phyloP scores from a whole-genome alignment of 768 basidiomycete species.

The Agrocybe pediades region DNA sequence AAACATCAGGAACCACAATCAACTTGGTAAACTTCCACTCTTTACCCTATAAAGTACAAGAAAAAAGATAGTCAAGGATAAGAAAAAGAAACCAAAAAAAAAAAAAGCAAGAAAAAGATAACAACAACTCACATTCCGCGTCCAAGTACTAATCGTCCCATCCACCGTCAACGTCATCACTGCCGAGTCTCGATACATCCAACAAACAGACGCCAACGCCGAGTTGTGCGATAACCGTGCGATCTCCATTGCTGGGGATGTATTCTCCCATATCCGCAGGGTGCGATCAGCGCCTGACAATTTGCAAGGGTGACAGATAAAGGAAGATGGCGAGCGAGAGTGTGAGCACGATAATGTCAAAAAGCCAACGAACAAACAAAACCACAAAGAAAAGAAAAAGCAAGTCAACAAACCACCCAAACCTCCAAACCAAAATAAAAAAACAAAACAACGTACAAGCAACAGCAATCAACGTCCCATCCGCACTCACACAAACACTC shows the following conservation, averaged over 20 bases:
- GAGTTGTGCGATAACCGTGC: slow-evolving; percentile 58
- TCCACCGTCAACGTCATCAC: slow-evolving; percentile 59
- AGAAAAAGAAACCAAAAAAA: not conserved
- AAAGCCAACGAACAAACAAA: no score
- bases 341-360: no score
- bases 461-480: slow-evolving; percentile 58
- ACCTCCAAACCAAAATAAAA: no score
- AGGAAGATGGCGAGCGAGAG: not conserved
- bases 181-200: slow-evolving; percentile 61
- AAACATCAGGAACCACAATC: slow-evolving; percentile 26
- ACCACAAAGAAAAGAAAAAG: no score
- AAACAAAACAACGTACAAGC: slow-evolving; percentile 47
- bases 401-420: no score
- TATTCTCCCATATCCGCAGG: slow-evolving; percentile 64
- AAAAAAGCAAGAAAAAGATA: slow-evolving; percentile 24
- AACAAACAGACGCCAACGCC: slow-evolving; percentile 44
- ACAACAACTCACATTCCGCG: slow-evolving; percentile 31
- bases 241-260: slow-evolving; percentile 43
- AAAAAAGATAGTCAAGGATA: not conserved
- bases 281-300: slow-evolving; percentile 55
- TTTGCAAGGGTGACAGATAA: slow-evolving; percentile 2
- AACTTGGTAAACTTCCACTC: slow-evolving; percentile 55
- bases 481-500: slow-evolving; percentile 50
- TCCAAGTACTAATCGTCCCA: slow-evolving; percentile 63
- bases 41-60: slow-evolving; percentile 8